These are phyloP conservation scores for Prinsepia uniflora DNA, from an alignment of 306 rosid species.

Conservation along the genomic window DNA sequence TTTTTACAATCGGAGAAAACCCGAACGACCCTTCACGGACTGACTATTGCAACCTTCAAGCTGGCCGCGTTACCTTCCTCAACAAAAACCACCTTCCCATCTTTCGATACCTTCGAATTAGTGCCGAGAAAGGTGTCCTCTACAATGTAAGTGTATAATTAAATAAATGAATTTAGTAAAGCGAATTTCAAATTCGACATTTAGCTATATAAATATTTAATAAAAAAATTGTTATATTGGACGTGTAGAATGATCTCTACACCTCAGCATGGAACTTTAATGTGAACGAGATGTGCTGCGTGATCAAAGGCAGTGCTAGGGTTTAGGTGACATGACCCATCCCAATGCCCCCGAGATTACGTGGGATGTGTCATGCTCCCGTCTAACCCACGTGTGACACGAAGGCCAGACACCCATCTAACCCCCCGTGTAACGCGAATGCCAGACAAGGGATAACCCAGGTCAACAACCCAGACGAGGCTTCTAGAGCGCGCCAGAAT, in stretches of 20 bases:
- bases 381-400: no score
- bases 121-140: slow-evolving; percentile 29
- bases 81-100: slow-evolving; percentile 28
- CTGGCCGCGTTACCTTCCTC: slow-evolving; percentile 27
- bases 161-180: no score
- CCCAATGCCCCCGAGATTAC: no score
- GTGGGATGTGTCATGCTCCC: no score
- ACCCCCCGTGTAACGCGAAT: no score
- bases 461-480: no score
- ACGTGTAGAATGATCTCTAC: slow-evolving; percentile 44
- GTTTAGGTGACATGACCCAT: slow-evolving; percentile 27
- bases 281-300: slow-evolving; percentile 46
- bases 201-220: neutral
- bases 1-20: slow-evolving; percentile 17
- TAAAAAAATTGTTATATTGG: neutral
- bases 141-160: slow-evolving; percentile 13
- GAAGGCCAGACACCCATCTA: no score
- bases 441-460: no score
- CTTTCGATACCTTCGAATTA: slow-evolving; percentile 18
- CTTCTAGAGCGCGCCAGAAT: no score
- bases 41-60: slow-evolving; percentile 25
- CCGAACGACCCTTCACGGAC: slow-evolving; percentile 23
- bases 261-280: slow-evolving; percentile 56
- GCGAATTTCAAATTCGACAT: no score
- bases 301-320: slow-evolving; percentile 43